Base-by-base conservation (phyloP, 257 asterid species). In the Schizonepeta tenuifolia region DNA sequence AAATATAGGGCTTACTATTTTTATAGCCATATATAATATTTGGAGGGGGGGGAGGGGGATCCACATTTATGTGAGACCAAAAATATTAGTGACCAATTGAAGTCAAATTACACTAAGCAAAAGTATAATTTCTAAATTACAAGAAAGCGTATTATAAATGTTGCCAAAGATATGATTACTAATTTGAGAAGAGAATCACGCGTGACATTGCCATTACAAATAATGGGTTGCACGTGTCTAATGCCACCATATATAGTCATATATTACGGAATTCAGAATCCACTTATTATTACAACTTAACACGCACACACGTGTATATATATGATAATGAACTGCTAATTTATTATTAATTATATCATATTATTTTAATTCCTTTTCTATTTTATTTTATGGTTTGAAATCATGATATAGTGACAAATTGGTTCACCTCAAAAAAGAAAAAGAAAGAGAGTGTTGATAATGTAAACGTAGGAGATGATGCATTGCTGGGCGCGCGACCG, bases 401-500 rank as follows among this genome's bases (percentile, higher is more conserved):
- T 57, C 21, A 26, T 14, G 10, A 26, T 57, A 26, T 57, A 57
- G 11, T n/a, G 56, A 50, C 6, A 50, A 50, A 50, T 2, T n/a
- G 56, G 2, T 24, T 24, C 26, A 24, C 2, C 26, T 24, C n/a
- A n/a, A n/a, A n/a, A n/a, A n/a, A n/a, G n/a, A n/a, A 24, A 24
- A 24, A 24, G 2, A 24, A 24, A 24, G 26, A 4, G 56, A 50
- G 22, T 17, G 24, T 36, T 36, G 9, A 11, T 22, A 49, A 28
- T 18, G 26, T 17, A 53, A 41, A 11, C 47, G 15, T 9, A 53
- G 5, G 21, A n/a, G 47, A 53, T n/a, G 51, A 12, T 13, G 67
- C 51, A n/a, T n/a, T n/a, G n/a, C n/a, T n/a, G n/a, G n/a, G n/a
- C 43, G 72, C 40, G 71, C 14, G 33, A 28, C 44, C 47, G 53